Evolutionary conservation across 805 yeast species (phyloP).

Genomic region (Yarrowia sp.): DNA sequence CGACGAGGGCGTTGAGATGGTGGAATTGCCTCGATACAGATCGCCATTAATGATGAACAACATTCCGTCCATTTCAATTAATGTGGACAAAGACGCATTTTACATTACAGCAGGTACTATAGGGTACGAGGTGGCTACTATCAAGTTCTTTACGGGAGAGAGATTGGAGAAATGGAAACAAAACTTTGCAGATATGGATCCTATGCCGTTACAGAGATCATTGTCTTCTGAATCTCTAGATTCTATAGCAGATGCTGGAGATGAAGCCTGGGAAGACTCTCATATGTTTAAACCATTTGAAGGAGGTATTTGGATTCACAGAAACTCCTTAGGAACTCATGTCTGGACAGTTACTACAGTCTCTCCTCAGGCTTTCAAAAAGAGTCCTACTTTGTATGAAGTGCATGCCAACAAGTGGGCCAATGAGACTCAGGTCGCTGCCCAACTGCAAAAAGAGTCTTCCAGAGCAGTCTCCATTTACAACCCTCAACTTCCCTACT

Average conservation of each 20-base stretch:
- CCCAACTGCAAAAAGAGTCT: neutral
- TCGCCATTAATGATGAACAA: slow-evolving; percentile 1
- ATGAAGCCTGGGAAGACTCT: slow-evolving; percentile 14
- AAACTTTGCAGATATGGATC: neutral
- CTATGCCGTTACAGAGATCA: neutral
- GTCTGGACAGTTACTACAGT: slow-evolving; percentile 15
- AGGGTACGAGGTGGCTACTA: slow-evolving; percentile 11
- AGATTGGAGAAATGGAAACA: slow-evolving; percentile 1
- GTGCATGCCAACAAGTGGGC: slow-evolving; percentile 23
- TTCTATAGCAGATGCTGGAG: neutral
- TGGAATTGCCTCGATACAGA: slow-evolving; percentile 1
- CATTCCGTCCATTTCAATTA: neutral
- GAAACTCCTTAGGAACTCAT: slow-evolving; percentile 17
- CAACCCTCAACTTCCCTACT: neutral
- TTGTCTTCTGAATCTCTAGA: neutral
- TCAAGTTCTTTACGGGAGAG: slow-evolving; percentile 8
- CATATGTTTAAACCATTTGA: slow-evolving; percentile 5
- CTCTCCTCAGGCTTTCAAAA: neutral
- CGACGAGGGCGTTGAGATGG: neutral
- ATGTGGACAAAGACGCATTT: neutral
- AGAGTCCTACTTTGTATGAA: neutral
- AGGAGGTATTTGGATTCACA: slow-evolving; percentile 9
- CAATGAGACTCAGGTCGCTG: slow-evolving; percentile 4
- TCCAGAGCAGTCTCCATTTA: neutral
- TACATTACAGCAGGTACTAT: slow-evolving; percentile 13